Conservation (phyloP, 768 basidiomycete species). For the Roridomyces roridus region DNA sequence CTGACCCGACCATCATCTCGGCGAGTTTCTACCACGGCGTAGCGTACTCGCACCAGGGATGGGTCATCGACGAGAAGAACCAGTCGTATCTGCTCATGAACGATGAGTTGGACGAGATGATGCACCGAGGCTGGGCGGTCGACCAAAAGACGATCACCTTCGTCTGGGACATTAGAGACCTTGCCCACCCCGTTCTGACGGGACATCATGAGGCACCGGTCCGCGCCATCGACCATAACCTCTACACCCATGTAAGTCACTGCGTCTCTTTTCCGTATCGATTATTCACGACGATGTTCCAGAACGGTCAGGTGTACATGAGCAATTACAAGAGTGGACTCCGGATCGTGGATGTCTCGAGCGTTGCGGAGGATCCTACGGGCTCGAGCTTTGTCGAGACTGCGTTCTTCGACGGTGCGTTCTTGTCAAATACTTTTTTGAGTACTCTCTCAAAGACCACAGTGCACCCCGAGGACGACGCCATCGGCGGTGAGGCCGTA, state of each 20-base stretch:
- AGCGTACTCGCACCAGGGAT: slow-evolving; percentile 38
- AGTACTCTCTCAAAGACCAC: no score
- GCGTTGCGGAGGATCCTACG: slow-evolving; percentile 33
- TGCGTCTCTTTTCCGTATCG: no score
- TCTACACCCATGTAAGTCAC: slow-evolving; percentile 26
- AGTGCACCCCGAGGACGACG: slow-evolving; percentile 22
- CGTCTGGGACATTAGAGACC: slow-evolving; percentile 37
- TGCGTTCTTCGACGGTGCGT: slow-evolving; percentile 32
- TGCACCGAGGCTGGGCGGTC: slow-evolving; percentile 23
- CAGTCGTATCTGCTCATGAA: slow-evolving; percentile 34
- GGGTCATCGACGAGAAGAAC: slow-evolving; percentile 32
- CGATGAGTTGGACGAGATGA: slow-evolving; percentile 33
- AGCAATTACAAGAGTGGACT: slow-evolving; percentile 36
- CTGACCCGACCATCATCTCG: slow-evolving; percentile 31
- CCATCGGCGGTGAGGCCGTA: slow-evolving; percentile 3
- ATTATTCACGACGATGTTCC: no score
- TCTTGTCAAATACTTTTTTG: no score
- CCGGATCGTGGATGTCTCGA: slow-evolving; percentile 33
- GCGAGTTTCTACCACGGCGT: slow-evolving; percentile 35
- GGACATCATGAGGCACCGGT: slow-evolving; percentile 31
- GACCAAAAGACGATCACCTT: slow-evolving; percentile 34
- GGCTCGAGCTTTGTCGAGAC: slow-evolving; percentile 31
- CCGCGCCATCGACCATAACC: slow-evolving; percentile 35
- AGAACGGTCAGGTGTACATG: slow-evolving; percentile 32
- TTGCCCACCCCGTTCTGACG: slow-evolving; percentile 29